Conservation (phyloP, 2,329 filamentous ascomycete species). For the Knoxdaviesia capensis region DNA sequence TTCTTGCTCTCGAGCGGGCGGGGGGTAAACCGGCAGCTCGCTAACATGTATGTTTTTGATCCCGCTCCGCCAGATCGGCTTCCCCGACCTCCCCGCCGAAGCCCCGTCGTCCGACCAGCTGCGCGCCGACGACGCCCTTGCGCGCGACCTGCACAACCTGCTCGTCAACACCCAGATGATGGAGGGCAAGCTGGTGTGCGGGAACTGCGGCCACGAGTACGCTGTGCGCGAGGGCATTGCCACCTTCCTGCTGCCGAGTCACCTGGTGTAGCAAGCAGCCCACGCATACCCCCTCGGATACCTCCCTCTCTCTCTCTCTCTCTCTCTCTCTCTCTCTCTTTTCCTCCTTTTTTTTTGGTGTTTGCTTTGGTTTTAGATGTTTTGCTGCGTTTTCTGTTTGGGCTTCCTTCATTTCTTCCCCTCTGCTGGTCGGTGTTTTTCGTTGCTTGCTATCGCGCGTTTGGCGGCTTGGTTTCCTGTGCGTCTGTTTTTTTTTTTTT, state of each 20-base stretch:
- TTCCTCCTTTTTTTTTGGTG: background rate
- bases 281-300: no score
- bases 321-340: background rate
- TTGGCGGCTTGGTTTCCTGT: no score
- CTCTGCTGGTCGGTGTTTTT: background rate
- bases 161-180: conserved; percentile 78
- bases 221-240: conserved; percentile 88
- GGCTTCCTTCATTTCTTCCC: background rate
- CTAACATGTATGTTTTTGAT: no score
- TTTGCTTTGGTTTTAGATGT: background rate
- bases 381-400: conserved; percentile 1
- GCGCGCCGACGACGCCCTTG: conserved; percentile 43
- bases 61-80: conserved; percentile 41
- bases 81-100: conserved; percentile 48
- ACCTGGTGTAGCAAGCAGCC: conserved; percentile 42
- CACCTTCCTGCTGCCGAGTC: conserved; percentile 85
- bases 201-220: conserved; percentile 84
- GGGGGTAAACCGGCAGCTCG: no score
- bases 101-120: conserved; percentile 43
- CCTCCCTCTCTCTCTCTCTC: background rate
- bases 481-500: no score
- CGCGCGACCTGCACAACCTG: conserved; percentile 61
- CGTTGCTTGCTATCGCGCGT: background rate
- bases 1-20: background rate
- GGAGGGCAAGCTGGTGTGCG: conserved; percentile 79